These are phyloP conservation scores for Alopecurus myosuroides DNA, from an alignment of 176 grass and related monocot species.

Conservation along the genomic window DNA sequence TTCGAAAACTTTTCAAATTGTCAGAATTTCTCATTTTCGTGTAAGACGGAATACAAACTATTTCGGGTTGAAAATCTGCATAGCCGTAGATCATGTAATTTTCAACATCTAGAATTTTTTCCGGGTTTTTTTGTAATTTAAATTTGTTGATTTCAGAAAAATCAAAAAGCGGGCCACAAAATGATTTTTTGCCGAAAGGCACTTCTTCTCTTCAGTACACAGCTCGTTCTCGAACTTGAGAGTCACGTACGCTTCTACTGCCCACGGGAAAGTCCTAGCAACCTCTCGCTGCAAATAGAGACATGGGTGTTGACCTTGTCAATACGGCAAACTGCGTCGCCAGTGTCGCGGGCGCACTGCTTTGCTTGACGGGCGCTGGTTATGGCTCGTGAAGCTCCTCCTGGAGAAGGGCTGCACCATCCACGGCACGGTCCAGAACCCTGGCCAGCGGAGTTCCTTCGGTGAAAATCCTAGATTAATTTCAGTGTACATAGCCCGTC, in stretches of 20 bases:
- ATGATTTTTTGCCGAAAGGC: not conserved
- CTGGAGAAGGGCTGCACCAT: constrained; percentile 50
- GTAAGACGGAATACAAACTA: no score
- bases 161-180: no score
- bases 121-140: no score
- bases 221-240: not conserved
- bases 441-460: not conserved
- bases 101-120: no score
- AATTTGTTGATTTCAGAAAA: no score
- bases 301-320: not conserved
- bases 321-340: not conserved
- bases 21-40: no score
- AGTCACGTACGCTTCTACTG: not conserved
- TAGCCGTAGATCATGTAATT: no score
- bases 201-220: not conserved
- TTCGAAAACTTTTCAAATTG: no score
- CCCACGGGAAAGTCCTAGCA: not conserved
- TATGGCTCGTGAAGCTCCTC: constrained; percentile 78
- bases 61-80: no score
- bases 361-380: constrained; percentile 58
- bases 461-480: no score
- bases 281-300: not conserved
- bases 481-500: no score
- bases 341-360: not conserved
- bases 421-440: constrained; percentile 47